Conservation (phyloP, 1,139 yeast species). For the Candida albicans region DNA sequence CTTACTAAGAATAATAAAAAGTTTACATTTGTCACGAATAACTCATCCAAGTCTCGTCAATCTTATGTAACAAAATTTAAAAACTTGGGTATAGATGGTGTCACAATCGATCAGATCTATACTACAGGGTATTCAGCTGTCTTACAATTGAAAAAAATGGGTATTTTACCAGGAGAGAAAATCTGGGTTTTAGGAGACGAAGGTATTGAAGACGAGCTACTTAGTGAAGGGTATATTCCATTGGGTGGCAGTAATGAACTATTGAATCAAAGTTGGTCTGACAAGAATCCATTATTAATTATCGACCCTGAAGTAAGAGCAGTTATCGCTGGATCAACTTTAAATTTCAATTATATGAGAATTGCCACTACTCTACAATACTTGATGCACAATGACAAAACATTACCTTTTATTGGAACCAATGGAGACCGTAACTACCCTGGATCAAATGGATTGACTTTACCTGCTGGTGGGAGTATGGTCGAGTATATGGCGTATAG, state of each 20-base stretch:
- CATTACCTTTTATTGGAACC: constrained; percentile 40
- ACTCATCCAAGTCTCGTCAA: constrained; percentile 39
- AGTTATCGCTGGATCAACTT: constrained; percentile 43
- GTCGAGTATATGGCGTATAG: constrained; percentile 40
- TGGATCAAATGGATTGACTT: constrained; percentile 36
- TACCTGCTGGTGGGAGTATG: constrained; percentile 47
- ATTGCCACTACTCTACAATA: constrained; percentile 42
- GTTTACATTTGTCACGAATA: constrained; percentile 41
- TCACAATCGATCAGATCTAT: constrained; percentile 30
- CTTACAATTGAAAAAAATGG: constrained; percentile 23
- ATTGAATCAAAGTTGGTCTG: constrained; percentile 26
- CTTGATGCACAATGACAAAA: constrained; percentile 32
- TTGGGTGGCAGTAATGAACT: constrained; percentile 69
- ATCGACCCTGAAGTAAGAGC: constrained; percentile 44
- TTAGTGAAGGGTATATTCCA: constrained; percentile 63
- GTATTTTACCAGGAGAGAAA: constrained; percentile 42
- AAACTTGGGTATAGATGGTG: constrained; percentile 31
- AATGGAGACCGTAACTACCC: constrained; percentile 45
- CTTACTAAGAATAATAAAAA: constrained; percentile 43
- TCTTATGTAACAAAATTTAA: constrained; percentile 35
- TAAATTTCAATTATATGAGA: constrained; percentile 37
- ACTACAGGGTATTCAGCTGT: constrained; percentile 45
- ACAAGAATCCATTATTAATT: constrained; percentile 29
- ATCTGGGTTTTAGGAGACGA: constrained; percentile 84
- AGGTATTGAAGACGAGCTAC: constrained; percentile 77